Base-by-base conservation (phyloP, 345 rosid species). In the Nephelium lappaceum region DNA sequence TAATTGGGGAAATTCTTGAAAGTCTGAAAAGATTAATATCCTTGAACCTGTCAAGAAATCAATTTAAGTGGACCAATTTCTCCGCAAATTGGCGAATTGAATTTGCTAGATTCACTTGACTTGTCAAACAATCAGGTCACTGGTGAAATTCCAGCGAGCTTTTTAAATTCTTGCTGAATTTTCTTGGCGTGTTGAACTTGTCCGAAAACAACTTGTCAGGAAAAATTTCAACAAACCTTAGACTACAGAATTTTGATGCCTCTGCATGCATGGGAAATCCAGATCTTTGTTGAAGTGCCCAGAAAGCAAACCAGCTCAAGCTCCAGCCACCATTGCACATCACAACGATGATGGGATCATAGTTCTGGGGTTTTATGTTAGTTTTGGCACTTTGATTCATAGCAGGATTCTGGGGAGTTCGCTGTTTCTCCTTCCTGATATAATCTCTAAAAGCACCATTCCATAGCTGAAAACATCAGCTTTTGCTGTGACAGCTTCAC, bases 381-480 rank as follows among this genome's bases (percentile, higher is more conserved):
- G 12, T 2, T 45, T 7, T 11, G 8, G 51, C 51, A 45, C 8
- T 45, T 11, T 1, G 49, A 45, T 45, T 45, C 51, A 45, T 5
- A 7, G 51, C 12, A 0, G 51, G 51, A 45, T 45, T 45, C 12
- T 45, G 51, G 51, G 12, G 51, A 7, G 51, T 45, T 68, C 77
- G 8, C 6, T 65, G 73, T 79, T 71, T 82, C 74, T 60, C 68
- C 71, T 66, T 23, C 82, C 80, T 45, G 80, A 76, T 27, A 83
- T 42, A 21, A 83, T 27, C 71, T 79, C 78, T 67, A 72, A 41
- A 5, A 83, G 69, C 21, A 83, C 74, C 65, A 79, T 72, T 9
- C 83, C 85, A 61, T 75, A 79, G 62, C 85, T 71, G 47, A 75
- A 79, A 61, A 83, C 82, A 72, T 79, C 80, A 11, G 55, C 80